Percentiles rank a stretch among this genome's conserved stretches.
Conservation (phyloP, 331 rosid species). For the Pyracantha coccinea region DNA sequence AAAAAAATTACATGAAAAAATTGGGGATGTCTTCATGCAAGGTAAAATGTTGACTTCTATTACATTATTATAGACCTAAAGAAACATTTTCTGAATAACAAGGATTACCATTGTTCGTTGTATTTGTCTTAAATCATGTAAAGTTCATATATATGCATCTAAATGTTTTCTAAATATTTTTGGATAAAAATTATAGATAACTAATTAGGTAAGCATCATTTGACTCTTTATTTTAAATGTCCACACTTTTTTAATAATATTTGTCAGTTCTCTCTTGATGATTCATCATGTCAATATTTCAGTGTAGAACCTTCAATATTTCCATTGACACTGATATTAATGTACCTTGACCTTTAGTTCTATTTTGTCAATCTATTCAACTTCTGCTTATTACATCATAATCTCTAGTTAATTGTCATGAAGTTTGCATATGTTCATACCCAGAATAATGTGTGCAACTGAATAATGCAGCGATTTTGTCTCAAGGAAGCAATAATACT, state of each 20-base stretch:
- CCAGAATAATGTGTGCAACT: conserved; percentile 8
- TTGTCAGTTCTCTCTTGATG: background rate
- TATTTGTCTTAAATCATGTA: background rate
- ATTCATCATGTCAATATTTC: background rate
- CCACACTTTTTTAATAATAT: background rate
- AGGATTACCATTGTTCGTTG: background rate
- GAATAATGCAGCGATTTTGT: conserved; percentile 29
- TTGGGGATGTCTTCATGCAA: background rate
- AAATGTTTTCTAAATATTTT: background rate
- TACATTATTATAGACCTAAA: background rate
- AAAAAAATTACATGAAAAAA: background rate
- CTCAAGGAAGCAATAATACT: conserved; percentile 50
- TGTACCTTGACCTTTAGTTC: background rate
- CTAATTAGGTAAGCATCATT: background rate
- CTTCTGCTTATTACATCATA: background rate
- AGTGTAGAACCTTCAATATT: background rate
- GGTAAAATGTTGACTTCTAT: background rate
- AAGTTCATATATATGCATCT: background rate
- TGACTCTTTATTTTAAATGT: background rate
- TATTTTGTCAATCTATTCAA: background rate
- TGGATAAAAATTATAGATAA: background rate
- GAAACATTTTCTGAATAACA: background rate
- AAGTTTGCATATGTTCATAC: conserved; percentile 1
- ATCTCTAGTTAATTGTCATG: background rate
- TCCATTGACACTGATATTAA: background rate